Base-by-base conservation (phyloP, 1,139 yeast species). In the Magnusiomyces suaveolens region DNA sequence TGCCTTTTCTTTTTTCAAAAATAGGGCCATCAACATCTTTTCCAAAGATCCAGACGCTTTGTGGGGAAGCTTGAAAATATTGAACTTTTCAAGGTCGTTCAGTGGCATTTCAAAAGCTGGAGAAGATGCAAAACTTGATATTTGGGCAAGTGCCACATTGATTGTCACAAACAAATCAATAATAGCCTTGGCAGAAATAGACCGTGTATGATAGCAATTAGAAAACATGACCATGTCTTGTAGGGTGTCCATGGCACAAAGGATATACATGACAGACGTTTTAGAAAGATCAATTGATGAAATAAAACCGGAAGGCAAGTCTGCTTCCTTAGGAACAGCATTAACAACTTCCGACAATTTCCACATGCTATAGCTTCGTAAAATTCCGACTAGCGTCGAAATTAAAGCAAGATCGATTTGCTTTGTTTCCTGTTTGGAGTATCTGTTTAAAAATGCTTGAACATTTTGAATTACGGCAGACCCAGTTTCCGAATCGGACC, bases 351-450 rank as follows among this genome's bases (percentile, higher is more conserved):
- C 52, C 18, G 61, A 59, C 24, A 61, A 50, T 46, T 61, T 62
- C 61, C 63, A 62, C 44, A 63, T 57, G 32, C 58, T 54, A 48
- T 61, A 61, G 48, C 57, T 60, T 20, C 63, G 58, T 3, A 63
- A 52, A 8, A 62, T 21, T 36, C 54, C 58, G n/a, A 59, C 47
- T 12, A 53, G 47, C 2, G 56, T 50, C 16, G 32, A 41, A 2
- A 54, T 56, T 20, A 60, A 52, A 14, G 53, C 38, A 12, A 52
- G 47, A 26, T 49, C 52, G 2, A 51, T 26, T 14, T 39, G 18
- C 44, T 47, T 52, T n/a, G 33, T 20, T 3, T 52, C 43, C 29
- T 43, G 39, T 43, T 44, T 41, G 14, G 58, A 52, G 43, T 38
- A 38, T 38, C 43, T 38, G 16, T 16, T 38, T 16, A 38, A 38